Conservation (phyloP, 2,329 filamentous ascomycete species). For the Fusarium heterosporum region DNA sequence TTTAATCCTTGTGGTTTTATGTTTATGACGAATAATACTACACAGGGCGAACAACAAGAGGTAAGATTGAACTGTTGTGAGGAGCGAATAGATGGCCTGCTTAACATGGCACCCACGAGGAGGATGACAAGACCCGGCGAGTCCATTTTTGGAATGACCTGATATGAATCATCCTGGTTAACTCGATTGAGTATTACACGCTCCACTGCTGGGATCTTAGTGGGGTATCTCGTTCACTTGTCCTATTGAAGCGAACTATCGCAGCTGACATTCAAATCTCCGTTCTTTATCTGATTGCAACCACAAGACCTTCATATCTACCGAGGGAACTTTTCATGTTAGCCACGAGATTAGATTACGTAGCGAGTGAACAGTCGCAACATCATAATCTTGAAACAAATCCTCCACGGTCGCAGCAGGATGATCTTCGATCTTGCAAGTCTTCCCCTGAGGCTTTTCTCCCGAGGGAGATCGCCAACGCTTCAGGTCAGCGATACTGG, state of each 20-base stretch:
- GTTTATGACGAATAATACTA: no score
- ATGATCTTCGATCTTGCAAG: conserved; percentile 16
- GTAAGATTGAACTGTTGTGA: background rate
- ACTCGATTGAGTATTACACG: background rate
- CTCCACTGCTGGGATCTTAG: background rate
- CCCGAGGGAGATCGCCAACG: background rate
- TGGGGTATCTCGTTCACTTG: background rate
- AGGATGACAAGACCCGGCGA: background rate
- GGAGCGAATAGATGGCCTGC: background rate
- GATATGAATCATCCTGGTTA: conserved; percentile 3
- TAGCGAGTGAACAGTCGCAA: conserved; percentile 26
- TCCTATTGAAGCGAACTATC: no score
- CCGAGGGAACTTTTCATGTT: background rate
- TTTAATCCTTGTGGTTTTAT: background rate
- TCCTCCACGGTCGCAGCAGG: background rate
- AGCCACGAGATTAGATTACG: conserved; percentile 26
- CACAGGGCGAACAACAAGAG: no score
- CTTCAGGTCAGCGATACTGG: background rate
- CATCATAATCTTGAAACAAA: conserved; percentile 1
- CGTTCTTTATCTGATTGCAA: background rate
- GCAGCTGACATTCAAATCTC: background rate
- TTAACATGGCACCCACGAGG: no score
- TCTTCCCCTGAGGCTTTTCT: accelerated
- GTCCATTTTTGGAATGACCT: background rate
- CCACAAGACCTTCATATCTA: background rate